phyloP scores from a whole-genome alignment of 352 stramenopile genomes.

The Peronospora belbahrii region DNA sequence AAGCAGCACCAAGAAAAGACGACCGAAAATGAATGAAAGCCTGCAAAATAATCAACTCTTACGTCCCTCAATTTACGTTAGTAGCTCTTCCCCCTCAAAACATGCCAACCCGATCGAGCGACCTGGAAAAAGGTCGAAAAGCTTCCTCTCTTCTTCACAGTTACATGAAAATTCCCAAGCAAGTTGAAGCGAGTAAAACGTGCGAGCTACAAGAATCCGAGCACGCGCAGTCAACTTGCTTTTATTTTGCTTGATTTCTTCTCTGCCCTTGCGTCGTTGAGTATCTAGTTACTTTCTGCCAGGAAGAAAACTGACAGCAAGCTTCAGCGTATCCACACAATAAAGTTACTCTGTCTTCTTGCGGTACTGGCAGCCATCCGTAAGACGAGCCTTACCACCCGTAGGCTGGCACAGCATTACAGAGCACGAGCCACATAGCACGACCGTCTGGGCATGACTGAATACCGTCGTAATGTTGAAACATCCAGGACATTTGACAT shows the following conservation, averaged over 20 bases:
- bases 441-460: conserved; percentile 97
- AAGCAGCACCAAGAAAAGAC: not conserved
- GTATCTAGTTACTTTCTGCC: conserved; percentile 21
- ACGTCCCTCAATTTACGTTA: conserved; percentile 52
- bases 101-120: conserved; percentile 21
- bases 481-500: conserved; percentile 99
- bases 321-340: conserved; percentile 16
- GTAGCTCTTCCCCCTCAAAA: conserved; percentile 24
- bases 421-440: conserved; percentile 95
- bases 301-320: not conserved
- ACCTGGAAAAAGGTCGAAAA: conserved; percentile 8
- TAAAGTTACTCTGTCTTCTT: conserved; percentile 98
- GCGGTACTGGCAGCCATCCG: conserved; percentile 98
- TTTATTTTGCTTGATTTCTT: conserved; percentile 28
- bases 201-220: conserved; percentile 24
- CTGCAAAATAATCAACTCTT: conserved; percentile 67
- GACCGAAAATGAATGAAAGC: conserved; percentile 24
- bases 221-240: conserved; percentile 21
- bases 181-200: conserved; percentile 16
- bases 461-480: conserved; percentile 99
- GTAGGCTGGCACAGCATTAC: conserved; percentile 98
- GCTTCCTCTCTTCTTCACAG: conserved; percentile 24
- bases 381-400: conserved; percentile 95
- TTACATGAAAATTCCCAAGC: conserved; percentile 21
- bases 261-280: conserved; percentile 23